Conservation (phyloP, 2,329 filamentous ascomycete genomes). For the Colletotrichum cereale region DNA sequence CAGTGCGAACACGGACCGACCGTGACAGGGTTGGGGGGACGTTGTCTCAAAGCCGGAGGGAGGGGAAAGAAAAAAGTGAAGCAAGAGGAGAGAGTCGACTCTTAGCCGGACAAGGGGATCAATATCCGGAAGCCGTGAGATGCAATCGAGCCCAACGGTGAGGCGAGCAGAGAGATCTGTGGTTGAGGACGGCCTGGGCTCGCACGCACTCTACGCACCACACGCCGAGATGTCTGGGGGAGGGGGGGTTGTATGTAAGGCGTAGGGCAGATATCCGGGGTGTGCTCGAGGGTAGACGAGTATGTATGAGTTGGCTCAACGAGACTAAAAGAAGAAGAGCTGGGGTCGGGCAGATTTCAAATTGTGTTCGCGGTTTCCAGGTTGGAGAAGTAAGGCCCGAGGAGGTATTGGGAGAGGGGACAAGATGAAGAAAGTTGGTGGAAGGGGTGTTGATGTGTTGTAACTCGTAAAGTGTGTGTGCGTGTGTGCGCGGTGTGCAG, state of each 20-base stretch:
- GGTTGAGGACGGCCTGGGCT: conserved; percentile 44
- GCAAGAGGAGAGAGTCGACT: conserved; percentile 43
- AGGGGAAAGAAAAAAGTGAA: conserved; percentile 33
- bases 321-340: conserved; percentile 20
- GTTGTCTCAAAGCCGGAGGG: conserved; percentile 32
- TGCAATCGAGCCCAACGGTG: conserved; percentile 69
- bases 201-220: conserved; percentile 33
- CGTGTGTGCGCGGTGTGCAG: conserved; percentile 27
- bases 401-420: conserved; percentile 34
- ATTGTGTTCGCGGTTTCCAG: conserved; percentile 19
- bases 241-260: conserved; percentile 37
- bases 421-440: conserved; percentile 42
- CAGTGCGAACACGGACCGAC: conserved; percentile 10
- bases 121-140: conserved; percentile 52
- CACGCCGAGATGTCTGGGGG: conserved; percentile 19
- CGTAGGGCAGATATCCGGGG: conserved; percentile 41
- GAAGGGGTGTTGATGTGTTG: conserved; percentile 40
- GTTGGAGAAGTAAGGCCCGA: conserved; percentile 30
- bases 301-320: conserved; percentile 31
- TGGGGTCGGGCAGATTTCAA: conserved; percentile 28
- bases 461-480: conserved; percentile 36
- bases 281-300: conserved; percentile 28
- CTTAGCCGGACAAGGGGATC: conserved; percentile 49
- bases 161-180: conserved; percentile 53
- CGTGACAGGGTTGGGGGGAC: conserved; percentile 22